Conservation (phyloP, 371 early-diverging fungal genomes). For the Chytridium lagenaria region DNA sequence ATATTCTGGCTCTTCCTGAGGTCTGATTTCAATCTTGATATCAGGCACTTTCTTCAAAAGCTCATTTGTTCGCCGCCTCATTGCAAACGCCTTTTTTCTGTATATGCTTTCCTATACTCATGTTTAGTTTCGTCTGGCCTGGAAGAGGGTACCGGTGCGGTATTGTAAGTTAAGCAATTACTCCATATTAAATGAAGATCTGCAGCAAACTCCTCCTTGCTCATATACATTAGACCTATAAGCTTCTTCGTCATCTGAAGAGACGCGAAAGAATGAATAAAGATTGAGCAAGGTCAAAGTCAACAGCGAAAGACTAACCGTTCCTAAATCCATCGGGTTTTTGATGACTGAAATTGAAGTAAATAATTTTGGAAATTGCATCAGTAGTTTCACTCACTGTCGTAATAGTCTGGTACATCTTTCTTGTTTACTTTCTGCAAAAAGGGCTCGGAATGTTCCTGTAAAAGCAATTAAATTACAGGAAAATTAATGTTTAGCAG, state of each 20-base stretch:
- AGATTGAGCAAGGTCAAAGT: no score
- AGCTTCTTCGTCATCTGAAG: constrained; percentile 84
- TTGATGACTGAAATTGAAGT: constrained; percentile 72
- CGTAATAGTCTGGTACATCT: constrained; percentile 96
- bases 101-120: constrained; percentile 68
- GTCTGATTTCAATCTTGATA: constrained; percentile 50
- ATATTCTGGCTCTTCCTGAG: constrained; percentile 45
- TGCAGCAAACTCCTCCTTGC: constrained; percentile 77
- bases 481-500: background rate
- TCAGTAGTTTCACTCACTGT: constrained; percentile 43
- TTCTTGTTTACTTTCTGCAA: constrained; percentile 88
- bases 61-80: constrained; percentile 77
- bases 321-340: constrained; percentile 94
- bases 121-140: no score
- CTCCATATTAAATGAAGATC: constrained; percentile 84
- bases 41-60: constrained; percentile 85
- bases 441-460: constrained; percentile 88
- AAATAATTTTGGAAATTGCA: background rate
- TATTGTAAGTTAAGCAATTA: constrained; percentile 86
- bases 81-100: constrained; percentile 82
- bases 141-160: constrained; percentile 58
- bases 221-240: constrained; percentile 69
- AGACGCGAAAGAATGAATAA: no score
- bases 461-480: constrained; percentile 26
- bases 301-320: no score